These are phyloP conservation scores for Pyrus hybrid DNA, from an alignment of 331 rosid species.

Conservation along the genomic window DNA sequence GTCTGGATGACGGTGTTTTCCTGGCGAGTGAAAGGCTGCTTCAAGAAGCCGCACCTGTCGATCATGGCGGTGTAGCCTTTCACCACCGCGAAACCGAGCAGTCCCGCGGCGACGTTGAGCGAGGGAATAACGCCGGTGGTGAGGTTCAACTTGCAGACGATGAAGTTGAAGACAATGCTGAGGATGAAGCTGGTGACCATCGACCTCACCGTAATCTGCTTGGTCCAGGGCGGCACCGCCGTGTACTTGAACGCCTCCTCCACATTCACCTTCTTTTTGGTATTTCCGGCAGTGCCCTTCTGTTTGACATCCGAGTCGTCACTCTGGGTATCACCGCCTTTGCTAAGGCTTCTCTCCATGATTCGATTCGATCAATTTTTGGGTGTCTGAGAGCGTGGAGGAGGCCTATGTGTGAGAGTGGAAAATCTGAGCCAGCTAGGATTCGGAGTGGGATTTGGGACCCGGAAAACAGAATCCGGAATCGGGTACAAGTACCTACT, in stretches of 20 bases:
- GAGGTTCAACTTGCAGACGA: conserved; percentile 59
- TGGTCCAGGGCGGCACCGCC: conserved; percentile 45
- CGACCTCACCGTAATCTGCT: conserved; percentile 51
- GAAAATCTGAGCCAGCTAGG: background rate
- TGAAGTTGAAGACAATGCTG: conserved; percentile 50
- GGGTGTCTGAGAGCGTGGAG: background rate
- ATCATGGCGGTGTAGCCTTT: conserved; percentile 40
- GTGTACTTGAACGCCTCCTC: conserved; percentile 39
- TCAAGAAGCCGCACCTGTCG: conserved; percentile 30
- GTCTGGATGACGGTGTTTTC: conserved; percentile 79
- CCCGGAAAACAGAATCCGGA: background rate
- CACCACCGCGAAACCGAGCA: conserved; percentile 56
- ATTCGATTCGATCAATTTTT: no score
- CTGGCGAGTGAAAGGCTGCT: conserved; percentile 70
- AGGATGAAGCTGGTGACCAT: conserved; percentile 40
- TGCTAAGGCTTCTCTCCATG: conserved; percentile 12
- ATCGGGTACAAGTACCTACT: no score
- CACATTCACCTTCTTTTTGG: background rate
- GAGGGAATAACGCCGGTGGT: conserved; percentile 75
- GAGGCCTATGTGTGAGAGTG: background rate
- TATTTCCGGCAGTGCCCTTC: background rate
- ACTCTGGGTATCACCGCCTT: background rate
- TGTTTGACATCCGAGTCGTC: no score
- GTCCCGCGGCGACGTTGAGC: conserved; percentile 67
- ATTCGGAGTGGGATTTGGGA: background rate